Evolutionary conservation across 345 rosid species (phyloP), one percentile per base, ranked within the genome.

Genomic region (Eucalyptus cloeziana): DNA sequence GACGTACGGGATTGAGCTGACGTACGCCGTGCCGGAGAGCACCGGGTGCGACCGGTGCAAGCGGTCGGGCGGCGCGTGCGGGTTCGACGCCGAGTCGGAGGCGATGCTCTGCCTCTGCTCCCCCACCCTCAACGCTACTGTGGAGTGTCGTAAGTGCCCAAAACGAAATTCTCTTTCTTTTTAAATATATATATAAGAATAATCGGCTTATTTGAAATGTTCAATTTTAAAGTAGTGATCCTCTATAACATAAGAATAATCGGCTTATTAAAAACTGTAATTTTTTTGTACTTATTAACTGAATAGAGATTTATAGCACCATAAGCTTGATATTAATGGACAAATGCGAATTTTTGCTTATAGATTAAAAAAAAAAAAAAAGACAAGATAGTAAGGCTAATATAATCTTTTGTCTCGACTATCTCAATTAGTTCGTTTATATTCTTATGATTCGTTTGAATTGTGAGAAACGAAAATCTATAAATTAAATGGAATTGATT

Each of bases 1-100:
- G 99, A 93, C 93, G 17, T 97, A 96, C 24, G 98, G 98, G n/a
- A 94, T 97, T 33, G 94, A 94, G 86, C 91, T 97, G 86, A 93
- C 96, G 4, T 96, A 88, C 64, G 90, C 95, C 8, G 89, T 93
- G 56, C 97, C 99, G 4, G 97, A 97, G 10, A 94, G 93, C 24
- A 51, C 87, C 17, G 99, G 97, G 12, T 97, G 99, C 85, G 94
- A 92, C 3, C 92, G 95, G 52, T 96, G 99, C 91, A 90, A 91
- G 69, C 88, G 76, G 45, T 96, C 99, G 25, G 98, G 99, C 17
- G 99, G 98, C 45, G 87, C 94, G 4, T 97, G 99, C 62, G 99
- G 99, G 83, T 97, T 92, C 47, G 98, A 96, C 80, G 94, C 96
- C 2, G 98, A 96, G 90, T 93, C 97, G 8, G 95, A 90, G 62